Conservation (phyloP, 148 eudicot species). For the Persicaria tinctoria region DNA sequence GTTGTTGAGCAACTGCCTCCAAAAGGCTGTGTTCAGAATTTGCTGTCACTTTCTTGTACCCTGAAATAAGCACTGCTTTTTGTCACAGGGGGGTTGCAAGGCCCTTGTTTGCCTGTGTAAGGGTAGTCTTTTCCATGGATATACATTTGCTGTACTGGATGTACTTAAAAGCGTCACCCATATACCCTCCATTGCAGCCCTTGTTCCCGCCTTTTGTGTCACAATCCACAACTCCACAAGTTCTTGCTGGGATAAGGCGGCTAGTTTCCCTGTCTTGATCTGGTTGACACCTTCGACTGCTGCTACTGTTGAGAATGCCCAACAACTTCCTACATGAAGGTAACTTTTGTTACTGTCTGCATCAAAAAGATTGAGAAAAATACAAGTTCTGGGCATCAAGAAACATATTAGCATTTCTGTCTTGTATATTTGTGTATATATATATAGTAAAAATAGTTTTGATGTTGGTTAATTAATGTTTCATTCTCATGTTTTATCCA, state of each 20-base stretch:
- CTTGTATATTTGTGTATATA: not conserved
- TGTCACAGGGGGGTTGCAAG: conserved; percentile 23
- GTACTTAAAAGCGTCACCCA: conserved; percentile 39
- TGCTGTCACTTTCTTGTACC: conserved; percentile 26
- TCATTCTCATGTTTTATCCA: too few relatives aligned
- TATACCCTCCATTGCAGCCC: conserved; percentile 7
- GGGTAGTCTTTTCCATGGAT: conserved; percentile 49
- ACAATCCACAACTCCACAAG: conserved; percentile 11
- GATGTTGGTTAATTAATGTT: not conserved
- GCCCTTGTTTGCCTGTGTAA: conserved; percentile 32
- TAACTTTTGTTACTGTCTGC: not conserved
- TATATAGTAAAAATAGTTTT: not conserved
- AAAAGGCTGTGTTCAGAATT: conserved; percentile 28
- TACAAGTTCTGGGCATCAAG: not conserved
- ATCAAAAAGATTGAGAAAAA: not conserved
- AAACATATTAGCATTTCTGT: not conserved
- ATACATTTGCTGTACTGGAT: conserved; percentile 37
- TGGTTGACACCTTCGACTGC: not conserved
- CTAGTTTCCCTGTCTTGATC: conserved; percentile 10
- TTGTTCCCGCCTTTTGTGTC: not conserved
- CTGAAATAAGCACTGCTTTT: conserved; percentile 24
- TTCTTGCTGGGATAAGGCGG: conserved; percentile 10
- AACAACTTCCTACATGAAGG: conserved; percentile 10
- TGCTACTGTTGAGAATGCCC: conserved; percentile 10
- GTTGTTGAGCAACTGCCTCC: conserved; percentile 48